Evolutionary conservation across 2,329 filamentous ascomycete species (phyloP), one percentile per base, ranked within the genome.

Genomic region (Hymenoscyphus fraxineus): DNA sequence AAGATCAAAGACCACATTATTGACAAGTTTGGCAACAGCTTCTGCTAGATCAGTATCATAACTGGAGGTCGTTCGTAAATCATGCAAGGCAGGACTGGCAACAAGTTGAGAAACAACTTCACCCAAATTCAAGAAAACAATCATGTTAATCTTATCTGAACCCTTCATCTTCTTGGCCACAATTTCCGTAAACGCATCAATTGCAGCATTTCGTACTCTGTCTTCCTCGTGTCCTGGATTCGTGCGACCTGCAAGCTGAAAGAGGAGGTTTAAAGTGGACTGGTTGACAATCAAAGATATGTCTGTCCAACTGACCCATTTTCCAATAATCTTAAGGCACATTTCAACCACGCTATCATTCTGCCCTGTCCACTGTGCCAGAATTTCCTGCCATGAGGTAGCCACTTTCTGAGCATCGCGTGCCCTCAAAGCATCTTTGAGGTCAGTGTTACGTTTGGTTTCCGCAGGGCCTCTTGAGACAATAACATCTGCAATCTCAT

Each of bases 231-330:
- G 72, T 22, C 82, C 78, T 68, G 83, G 74, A 76, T 87, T 84
- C 74, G 87, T 82, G 77, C 89, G 90, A n/a, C 91, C 92, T 63
- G 96, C 89, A 68, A 98, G 86, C 69, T 95, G 90, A 73, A 97
- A 89, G 65, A 99, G 83, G 59, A 93, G 84, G 74, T 85, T 88
- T 73, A 98, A 86, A 84, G 97, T 95, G 62, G 89, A 86, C 75
- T 93, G 87, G 77, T 96, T 96, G 72, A 99, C 92, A 56, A 99
- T 88, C 64, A 99, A 82, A 60, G 90, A 91, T 72, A 99, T 98
- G 75, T 98, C 95, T 73, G 96, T 96, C 95, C 95, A 99, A 83
- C 93, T 96, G 66, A 97, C 93, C 94, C 95, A 99, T 76, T 94
- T 95, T 44, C 92, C 93, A 69, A 99, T 87, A n/a, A 93, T 90